Percentiles rank a stretch among this genome's conserved stretches.
Conservation (phyloP, 257 asterid genomes). For the Oldenlandia corymbosa region DNA sequence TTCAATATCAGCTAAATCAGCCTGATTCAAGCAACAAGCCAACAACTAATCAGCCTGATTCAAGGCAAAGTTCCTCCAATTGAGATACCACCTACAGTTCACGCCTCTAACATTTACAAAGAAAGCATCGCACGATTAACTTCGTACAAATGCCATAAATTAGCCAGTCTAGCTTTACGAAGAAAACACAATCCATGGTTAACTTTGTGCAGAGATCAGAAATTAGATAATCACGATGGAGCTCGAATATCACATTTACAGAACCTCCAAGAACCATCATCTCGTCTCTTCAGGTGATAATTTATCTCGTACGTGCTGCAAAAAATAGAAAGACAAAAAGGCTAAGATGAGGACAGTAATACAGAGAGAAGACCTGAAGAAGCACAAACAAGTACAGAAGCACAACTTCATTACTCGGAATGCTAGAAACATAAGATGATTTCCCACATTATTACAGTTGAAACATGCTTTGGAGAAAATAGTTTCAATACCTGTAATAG, state of each 20-base stretch:
- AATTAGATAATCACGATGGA: slow-evolving; percentile 29
- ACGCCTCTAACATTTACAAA: slow-evolving; percentile 12
- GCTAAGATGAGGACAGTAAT: background rate
- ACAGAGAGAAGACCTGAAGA: background rate
- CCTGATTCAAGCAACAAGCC: no score
- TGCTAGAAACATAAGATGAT: background rate
- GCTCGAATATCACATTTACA: slow-evolving; percentile 59
- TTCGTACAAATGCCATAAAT: no score
- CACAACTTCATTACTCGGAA: background rate
- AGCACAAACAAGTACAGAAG: background rate
- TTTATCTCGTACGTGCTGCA: slow-evolving; percentile 86
- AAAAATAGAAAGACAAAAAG: slow-evolving; percentile 13
- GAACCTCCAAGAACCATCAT: slow-evolving; percentile 87
- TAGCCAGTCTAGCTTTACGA: no score
- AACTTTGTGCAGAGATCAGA: slow-evolving; percentile 1
- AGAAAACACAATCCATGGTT: background rate
- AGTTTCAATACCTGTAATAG: slow-evolving; percentile 68
- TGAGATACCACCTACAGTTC: background rate
- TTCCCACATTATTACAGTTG: background rate
- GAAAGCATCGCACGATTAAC: slow-evolving; percentile 5
- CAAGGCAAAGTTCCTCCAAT: no score
- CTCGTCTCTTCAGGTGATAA: slow-evolving; percentile 73
- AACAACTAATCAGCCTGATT: no score
- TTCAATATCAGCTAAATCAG: background rate
- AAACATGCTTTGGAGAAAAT: background rate